Percentiles rank a stretch among this genome's conserved stretches.
Evolutionary conservation across 768 basidiomycete species (phyloP).

Genomic region (Hortiboletus campestris): DNA sequence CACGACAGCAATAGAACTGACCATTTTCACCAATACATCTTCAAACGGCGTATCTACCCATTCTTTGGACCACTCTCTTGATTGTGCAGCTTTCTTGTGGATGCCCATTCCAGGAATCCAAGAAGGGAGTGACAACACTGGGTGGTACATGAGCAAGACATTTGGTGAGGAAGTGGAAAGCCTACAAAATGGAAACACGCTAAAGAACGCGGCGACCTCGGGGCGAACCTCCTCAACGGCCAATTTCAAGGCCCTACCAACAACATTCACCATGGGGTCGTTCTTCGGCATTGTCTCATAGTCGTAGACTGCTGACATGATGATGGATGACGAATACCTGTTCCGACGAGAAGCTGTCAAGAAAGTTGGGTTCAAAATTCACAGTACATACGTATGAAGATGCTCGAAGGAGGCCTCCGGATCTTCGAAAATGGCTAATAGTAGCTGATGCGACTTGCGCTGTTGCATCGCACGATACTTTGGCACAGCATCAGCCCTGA

Average conservation of each 20-base stretch:
- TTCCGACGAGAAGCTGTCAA: background rate
- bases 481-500: slow-evolving; percentile 24
- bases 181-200: slow-evolving; percentile 10
- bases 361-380: background rate
- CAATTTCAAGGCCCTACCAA: slow-evolving; percentile 26
- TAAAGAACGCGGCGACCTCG: slow-evolving; percentile 19
- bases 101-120: slow-evolving; percentile 33
- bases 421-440: slow-evolving; percentile 27
- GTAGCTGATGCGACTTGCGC: slow-evolving; percentile 27
- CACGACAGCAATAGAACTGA: background rate
- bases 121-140: slow-evolving; percentile 24
- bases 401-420: slow-evolving; percentile 26
- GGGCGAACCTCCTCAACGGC: slow-evolving; percentile 23
- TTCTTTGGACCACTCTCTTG: slow-evolving; percentile 14
- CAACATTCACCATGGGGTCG: slow-evolving; percentile 29
- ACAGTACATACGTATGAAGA: slow-evolving; percentile 12
- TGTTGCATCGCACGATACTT: slow-evolving; percentile 34
- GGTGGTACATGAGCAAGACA: slow-evolving; percentile 11
- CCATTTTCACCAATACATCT: slow-evolving; percentile 12
- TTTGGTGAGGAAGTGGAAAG: background rate
- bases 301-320: slow-evolving; percentile 34
- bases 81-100: slow-evolving; percentile 21
- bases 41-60: slow-evolving; percentile 25
- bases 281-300: slow-evolving; percentile 28
- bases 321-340: slow-evolving; percentile 28